These are phyloP conservation scores for Suhomyces wounanorum DNA, from an alignment of 1,139 yeast genomes.

Conservation along the genomic window DNA sequence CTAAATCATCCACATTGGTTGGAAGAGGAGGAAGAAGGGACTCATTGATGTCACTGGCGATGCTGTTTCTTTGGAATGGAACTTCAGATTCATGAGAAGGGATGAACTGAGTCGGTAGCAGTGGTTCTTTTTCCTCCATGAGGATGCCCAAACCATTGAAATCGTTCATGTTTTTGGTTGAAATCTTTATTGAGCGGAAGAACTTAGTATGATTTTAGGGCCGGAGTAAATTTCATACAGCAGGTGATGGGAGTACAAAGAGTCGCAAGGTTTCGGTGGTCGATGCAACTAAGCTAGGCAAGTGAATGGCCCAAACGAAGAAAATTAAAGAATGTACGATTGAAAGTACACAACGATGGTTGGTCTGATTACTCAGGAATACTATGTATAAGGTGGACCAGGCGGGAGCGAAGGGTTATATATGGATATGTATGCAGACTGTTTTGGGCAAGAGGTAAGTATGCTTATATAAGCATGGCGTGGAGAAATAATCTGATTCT, in stretches of 20 bases:
- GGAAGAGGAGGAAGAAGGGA: conserved; percentile 41
- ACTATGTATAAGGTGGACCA: background rate
- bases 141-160: conserved; percentile 20
- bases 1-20: conserved; percentile 20
- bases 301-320: background rate
- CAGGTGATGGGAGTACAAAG: background rate
- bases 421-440: conserved; percentile 1
- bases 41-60: conserved; percentile 1
- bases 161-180: conserved; percentile 13
- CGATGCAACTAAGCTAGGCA: background rate
- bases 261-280: background rate
- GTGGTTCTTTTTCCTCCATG: conserved; percentile 17
- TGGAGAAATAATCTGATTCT: conserved; percentile 8
- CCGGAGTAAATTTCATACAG: background rate
- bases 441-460: background rate
- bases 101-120: conserved; percentile 4
- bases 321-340: background rate
- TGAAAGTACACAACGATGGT: background rate
- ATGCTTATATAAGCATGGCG: conserved; percentile 4
- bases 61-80: conserved; percentile 2
- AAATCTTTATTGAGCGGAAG: background rate
- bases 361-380: background rate
- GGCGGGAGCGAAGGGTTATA: conserved; percentile 2
- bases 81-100: conserved; percentile 1
- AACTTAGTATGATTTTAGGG: background rate